A percentile compares a stretch with the other conserved stretches of the same genome.
phyloP scores from a whole-genome alignment of 768 basidiomycete genomes.

The Kwoniella sp. region DNA sequence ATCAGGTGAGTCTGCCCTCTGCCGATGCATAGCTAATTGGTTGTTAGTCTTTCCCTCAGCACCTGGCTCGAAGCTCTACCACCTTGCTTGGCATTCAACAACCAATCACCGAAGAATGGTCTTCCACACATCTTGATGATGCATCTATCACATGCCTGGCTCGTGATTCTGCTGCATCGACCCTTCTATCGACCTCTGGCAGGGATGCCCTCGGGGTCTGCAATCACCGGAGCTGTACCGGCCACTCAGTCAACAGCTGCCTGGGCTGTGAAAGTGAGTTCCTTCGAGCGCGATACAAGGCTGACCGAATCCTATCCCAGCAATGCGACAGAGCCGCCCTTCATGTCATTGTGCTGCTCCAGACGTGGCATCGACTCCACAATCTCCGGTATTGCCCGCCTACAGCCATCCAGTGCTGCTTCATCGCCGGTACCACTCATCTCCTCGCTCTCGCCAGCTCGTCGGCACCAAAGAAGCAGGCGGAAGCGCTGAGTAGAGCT shows the following conservation, averaged over 20 bases:
- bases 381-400: constrained; percentile 35
- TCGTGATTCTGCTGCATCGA: constrained; percentile 45
- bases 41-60: constrained; percentile 34
- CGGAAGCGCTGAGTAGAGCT: constrained; percentile 28
- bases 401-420: constrained; percentile 36
- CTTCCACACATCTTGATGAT: constrained; percentile 49
- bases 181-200: constrained; percentile 46
- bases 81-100: constrained; percentile 31
- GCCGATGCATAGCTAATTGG: neutral
- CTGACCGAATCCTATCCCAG: constrained; percentile 8
- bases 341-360: constrained; percentile 31
- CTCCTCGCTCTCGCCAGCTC: constrained; percentile 36
- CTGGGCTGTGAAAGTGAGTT: constrained; percentile 41
- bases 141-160: constrained; percentile 46
- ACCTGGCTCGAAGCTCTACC: constrained; percentile 46
- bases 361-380: constrained; percentile 39
- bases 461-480: constrained; percentile 28
- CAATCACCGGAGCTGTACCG: constrained; percentile 10
- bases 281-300: neutral
- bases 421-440: constrained; percentile 41
- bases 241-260: constrained; percentile 21
- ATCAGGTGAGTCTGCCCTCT: constrained; percentile 36
- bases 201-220: constrained; percentile 14
- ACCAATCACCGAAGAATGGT: constrained; percentile 35
- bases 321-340: constrained; percentile 37